A percentile compares a stretch with the other conserved stretches of the same genome.
Conservation (phyloP, 2,329 filamentous ascomycete species). For the Chalara sp. region DNA sequence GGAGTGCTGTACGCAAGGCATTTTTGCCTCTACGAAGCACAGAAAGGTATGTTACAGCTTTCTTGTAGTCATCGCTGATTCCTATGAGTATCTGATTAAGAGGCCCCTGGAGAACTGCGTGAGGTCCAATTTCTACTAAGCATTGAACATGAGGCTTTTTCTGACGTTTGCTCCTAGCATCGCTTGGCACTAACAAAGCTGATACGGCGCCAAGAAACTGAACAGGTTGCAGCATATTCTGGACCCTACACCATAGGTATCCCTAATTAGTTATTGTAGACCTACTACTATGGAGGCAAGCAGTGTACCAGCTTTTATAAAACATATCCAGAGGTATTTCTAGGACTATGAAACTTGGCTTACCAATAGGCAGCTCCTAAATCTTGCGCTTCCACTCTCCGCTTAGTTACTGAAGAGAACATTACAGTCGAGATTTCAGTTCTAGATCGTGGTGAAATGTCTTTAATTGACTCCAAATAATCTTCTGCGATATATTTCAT, state of each 20-base stretch:
- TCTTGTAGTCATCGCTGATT: background rate
- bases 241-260: conserved; percentile 29
- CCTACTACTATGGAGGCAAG: no score
- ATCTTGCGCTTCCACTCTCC: no score
- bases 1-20: conserved; percentile 10
- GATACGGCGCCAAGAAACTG: conserved; percentile 33
- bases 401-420: conserved; percentile 35
- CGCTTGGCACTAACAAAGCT: background rate
- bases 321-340: no score
- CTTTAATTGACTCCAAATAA: conserved; percentile 3
- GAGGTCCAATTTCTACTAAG: conserved; percentile 27
- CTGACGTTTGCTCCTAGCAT: background rate
- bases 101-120: conserved; percentile 26
- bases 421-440: background rate
- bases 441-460: background rate
- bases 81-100: conserved; percentile 13
- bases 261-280: conserved; percentile 17
- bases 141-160: conserved; percentile 2
- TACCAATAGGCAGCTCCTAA: no score
- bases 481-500: conserved; percentile 15
- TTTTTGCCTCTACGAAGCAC: conserved; percentile 10
- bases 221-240: conserved; percentile 37
- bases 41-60: conserved; percentile 9
- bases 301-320: no score
- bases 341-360: no score